Conservation (phyloP, 495 filamentous ascomycete species). For the Penicillium riverlandense region DNA sequence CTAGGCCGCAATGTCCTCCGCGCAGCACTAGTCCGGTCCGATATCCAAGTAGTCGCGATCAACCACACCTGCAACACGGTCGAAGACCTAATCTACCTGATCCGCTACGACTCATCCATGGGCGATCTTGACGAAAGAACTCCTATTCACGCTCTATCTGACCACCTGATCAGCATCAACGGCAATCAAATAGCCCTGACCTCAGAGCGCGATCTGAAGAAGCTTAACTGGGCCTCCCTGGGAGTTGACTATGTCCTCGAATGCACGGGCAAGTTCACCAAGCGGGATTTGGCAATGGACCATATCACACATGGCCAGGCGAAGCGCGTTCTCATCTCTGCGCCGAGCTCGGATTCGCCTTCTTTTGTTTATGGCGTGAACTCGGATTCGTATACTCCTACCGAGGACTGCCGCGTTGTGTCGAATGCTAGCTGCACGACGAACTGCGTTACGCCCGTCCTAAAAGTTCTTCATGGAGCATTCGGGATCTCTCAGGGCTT, state of each 20-base stretch:
- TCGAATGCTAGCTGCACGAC: conserved; percentile 32
- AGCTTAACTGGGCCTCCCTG: conserved; percentile 23
- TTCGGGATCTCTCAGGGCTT: conserved; percentile 27
- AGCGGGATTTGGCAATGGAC: conserved; percentile 21
- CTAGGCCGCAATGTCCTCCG: conserved; percentile 30
- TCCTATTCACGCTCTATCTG: conserved; percentile 21
- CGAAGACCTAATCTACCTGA: conserved; percentile 30
- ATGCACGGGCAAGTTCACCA: conserved; percentile 32
- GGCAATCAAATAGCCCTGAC: conserved; percentile 21
- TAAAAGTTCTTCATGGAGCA: conserved; percentile 24
- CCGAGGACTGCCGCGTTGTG: conserved; percentile 19
- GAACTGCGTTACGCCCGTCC: conserved; percentile 27
- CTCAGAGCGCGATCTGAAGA: conserved; percentile 27
- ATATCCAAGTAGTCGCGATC: conserved; percentile 27
- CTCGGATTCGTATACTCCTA: conserved; percentile 16
- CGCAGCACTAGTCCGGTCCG: conserved; percentile 21
- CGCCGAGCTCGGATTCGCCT: conserved; percentile 27
- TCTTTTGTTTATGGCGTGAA: conserved; percentile 32
- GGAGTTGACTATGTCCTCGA: conserved; percentile 29
- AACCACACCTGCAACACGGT: conserved; percentile 29
- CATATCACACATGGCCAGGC: conserved; percentile 24
- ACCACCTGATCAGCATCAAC: conserved; percentile 18
- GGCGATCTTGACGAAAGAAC: conserved; percentile 19
- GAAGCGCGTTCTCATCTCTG: conserved; percentile 29
- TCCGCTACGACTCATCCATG: conserved; percentile 32